A percentile compares a stretch with the other conserved stretches of the same genome.
phyloP scores from a whole-genome alignment of 2,329 filamentous ascomycete species.

The Stemphylium vesicarium region DNA sequence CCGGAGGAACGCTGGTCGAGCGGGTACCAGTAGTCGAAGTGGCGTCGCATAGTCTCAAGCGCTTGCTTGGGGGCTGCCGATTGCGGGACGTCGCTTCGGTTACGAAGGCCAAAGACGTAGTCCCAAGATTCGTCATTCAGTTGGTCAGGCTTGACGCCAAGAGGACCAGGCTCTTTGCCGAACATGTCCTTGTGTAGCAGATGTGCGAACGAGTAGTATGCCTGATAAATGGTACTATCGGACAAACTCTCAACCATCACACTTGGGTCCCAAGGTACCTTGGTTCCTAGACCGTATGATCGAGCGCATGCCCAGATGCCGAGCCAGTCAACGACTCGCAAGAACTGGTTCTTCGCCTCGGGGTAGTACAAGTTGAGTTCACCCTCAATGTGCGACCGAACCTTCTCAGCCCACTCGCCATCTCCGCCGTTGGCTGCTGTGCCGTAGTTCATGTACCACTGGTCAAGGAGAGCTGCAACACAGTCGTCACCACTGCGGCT shows the following conservation, averaged over 20 bases:
- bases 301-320: slow-evolving; percentile 86
- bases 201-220: slow-evolving; percentile 67
- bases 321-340: slow-evolving; percentile 88
- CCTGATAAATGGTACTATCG: slow-evolving; percentile 93
- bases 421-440: slow-evolving; percentile 68
- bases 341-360: slow-evolving; percentile 66
- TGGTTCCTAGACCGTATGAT: slow-evolving; percentile 90
- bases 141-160: slow-evolving; percentile 73
- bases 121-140: slow-evolving; percentile 98
- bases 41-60: slow-evolving; percentile 81
- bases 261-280: slow-evolving; percentile 89
- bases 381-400: slow-evolving; percentile 54
- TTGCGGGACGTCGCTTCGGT: slow-evolving; percentile 71
- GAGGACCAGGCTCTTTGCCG: slow-evolving; percentile 61
- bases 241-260: slow-evolving; percentile 92
- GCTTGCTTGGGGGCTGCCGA: slow-evolving; percentile 76
- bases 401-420: slow-evolving; percentile 76
- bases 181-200: slow-evolving; percentile 84
- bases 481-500: slow-evolving; percentile 91
- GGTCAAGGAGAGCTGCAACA: slow-evolving; percentile 89
- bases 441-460: slow-evolving; percentile 98
- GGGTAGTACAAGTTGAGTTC: slow-evolving; percentile 79
- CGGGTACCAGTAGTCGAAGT: slow-evolving; percentile 98
- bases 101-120: slow-evolving; percentile 83
- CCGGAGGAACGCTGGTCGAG: slow-evolving; percentile 86